A percentile compares a stretch with the other conserved stretches of the same genome.
phyloP scores from a whole-genome alignment of 2,329 filamentous ascomycete species.

The Calonectria pauciramosa region DNA sequence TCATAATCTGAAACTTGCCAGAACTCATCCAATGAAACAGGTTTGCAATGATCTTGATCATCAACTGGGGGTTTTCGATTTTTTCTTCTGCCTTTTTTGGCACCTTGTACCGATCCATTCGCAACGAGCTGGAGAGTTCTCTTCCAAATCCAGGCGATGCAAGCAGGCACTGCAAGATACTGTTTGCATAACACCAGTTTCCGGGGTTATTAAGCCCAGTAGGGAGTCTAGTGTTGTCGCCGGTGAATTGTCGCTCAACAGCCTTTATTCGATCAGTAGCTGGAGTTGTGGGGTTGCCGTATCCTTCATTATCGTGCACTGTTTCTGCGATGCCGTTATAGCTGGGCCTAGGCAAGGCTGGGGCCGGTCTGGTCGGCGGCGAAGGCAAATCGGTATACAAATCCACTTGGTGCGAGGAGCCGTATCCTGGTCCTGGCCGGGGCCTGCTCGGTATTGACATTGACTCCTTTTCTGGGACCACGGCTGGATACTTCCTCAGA shows the following conservation, averaged over 20 bases:
- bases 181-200: conserved; percentile 93
- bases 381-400: conserved; percentile 64
- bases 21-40: conserved; percentile 70
- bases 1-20: conserved; percentile 64
- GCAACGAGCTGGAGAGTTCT: conserved; percentile 70
- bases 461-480: conserved; percentile 72
- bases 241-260: conserved; percentile 62
- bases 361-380: conserved; percentile 76
- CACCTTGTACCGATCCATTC: conserved; percentile 76
- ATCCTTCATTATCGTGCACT: conserved; percentile 52
- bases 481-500: conserved; percentile 82
- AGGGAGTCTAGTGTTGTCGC: conserved; percentile 43
- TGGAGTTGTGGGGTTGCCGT: conserved; percentile 57
- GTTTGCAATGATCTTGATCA: conserved; percentile 72
- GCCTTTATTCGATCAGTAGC: conserved; percentile 56
- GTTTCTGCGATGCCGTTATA: conserved; percentile 79
- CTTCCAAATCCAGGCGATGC: conserved; percentile 78
- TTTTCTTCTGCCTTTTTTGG: conserved; percentile 73
- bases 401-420: conserved; percentile 51
- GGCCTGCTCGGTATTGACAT: conserved; percentile 62
- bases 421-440: conserved; percentile 45
- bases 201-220: conserved; percentile 85
- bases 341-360: conserved; percentile 76
- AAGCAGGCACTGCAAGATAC: conserved; percentile 86
- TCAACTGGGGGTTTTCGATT: conserved; percentile 67